Evolutionary conservation across 1,284 basidiomycete genomes (phyloP).

Genomic region (Tilletia walkeri): DNA sequence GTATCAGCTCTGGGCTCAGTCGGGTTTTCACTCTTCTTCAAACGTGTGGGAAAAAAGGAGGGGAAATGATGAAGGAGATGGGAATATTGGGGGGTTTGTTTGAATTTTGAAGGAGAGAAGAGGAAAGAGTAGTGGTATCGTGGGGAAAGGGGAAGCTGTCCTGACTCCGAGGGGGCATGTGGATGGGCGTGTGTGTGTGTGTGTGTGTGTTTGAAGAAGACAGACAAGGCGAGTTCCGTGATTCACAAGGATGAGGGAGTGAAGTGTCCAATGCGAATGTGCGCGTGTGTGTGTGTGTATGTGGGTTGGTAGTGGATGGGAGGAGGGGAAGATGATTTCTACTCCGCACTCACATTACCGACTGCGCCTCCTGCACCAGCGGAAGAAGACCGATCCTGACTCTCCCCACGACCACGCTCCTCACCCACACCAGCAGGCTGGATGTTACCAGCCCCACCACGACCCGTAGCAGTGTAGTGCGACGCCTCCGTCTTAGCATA

Average conservation of each 20-base stretch:
- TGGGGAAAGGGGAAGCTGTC: neutral
- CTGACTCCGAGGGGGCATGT: no score
- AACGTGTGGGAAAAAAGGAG: neutral
- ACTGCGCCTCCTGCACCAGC: neutral
- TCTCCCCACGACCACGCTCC: neutral
- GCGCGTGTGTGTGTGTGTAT: no score
- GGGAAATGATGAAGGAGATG: neutral
- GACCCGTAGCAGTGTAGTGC: constrained; percentile 64
- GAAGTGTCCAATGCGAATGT: no score
- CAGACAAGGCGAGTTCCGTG: no score
- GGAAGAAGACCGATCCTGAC: no score
- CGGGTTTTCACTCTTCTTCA: no score
- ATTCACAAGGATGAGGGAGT: no score
- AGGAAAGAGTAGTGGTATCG: neutral
- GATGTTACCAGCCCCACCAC: constrained; percentile 70
- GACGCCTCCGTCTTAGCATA: constrained; percentile 57
- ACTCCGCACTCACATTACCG: constrained; percentile 13
- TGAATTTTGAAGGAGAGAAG: neutral
- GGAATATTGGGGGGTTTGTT: neutral
- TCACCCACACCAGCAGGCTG: neutral
- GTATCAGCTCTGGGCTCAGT: no score
- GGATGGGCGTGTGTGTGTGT: no score
- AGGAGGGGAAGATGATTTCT: neutral
- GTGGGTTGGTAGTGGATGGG: neutral
- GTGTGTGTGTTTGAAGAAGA: no score